Conservation (phyloP, 208 protist species). For the Vickermania spadyakhi region DNA sequence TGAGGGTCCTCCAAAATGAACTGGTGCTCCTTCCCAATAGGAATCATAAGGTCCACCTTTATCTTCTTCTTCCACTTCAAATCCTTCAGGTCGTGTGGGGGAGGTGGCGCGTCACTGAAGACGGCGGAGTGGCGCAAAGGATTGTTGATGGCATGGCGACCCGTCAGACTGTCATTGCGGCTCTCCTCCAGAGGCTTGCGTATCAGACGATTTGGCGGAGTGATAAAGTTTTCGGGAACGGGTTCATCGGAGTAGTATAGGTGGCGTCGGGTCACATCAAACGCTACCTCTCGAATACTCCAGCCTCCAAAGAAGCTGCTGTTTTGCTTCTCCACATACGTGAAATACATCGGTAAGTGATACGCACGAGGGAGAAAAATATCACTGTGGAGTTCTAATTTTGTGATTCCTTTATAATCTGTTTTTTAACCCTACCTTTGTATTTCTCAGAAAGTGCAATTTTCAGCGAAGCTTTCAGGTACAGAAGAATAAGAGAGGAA, state of each 20-base stretch:
- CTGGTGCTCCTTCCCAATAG: conserved; percentile 31
- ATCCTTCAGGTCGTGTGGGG: conserved; percentile 6
- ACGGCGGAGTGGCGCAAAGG: not conserved
- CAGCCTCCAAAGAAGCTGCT: conserved; percentile 17
- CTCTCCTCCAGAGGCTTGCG: not conserved
- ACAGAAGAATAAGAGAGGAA: too few species aligned
- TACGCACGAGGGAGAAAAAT: too few species aligned
- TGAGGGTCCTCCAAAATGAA: conserved; percentile 39
- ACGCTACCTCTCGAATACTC: conserved; percentile 22
- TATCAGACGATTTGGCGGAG: not conserved
- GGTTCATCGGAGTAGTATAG: conserved; percentile 36
- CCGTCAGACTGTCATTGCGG: not conserved
- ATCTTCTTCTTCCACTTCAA: conserved; percentile 59
- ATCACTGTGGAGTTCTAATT: too few species aligned
- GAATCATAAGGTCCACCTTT: conserved; percentile 43
- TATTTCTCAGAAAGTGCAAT: too few species aligned
- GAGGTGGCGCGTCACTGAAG: conserved; percentile 4
- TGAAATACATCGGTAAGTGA: conserved; percentile 35
- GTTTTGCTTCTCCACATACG: conserved; percentile 16
- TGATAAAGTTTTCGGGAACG: conserved; percentile 9
- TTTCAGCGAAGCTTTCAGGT: too few species aligned
- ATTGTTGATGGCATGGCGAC: not conserved
- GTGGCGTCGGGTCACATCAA: conserved; percentile 50
- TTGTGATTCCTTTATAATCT: too few species aligned
- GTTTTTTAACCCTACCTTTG: too few species aligned